Base-by-base conservation (phyloP, 352 stramenopile genomes). In the Bremia lactucae region DNA sequence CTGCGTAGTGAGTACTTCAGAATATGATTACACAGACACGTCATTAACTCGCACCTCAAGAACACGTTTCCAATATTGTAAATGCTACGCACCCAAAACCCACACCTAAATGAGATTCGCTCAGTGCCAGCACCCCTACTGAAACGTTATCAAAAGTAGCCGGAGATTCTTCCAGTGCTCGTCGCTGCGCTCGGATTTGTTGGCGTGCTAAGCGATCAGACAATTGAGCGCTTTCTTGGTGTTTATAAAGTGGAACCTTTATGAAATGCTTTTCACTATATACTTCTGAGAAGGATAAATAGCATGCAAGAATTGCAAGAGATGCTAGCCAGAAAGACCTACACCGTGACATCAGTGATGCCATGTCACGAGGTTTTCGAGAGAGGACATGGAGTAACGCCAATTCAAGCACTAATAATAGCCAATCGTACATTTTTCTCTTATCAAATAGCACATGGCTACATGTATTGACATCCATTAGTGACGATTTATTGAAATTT, bases 1-100 rank as follows among this genome's bases (percentile, higher is more conserved):
- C 77, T 9, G 80, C 77, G 33, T 87, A 92, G 33, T 92, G 80
- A 20, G 80, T 92, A 8, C 79, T 85, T 31, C 20, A 62, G 14
- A 47, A 13, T 36, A 44, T 24, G 35, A 38, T n/a, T n/a, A n/a
- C n/a, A n/a, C n/a, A n/a, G n/a, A n/a, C n/a, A n/a, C n/a, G n/a
- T n/a, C n/a, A n/a, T n/a, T n/a, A n/a, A n/a, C n/a, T n/a, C n/a
- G n/a, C n/a, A n/a, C n/a, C n/a, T n/a, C n/a, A n/a, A n/a, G n/a
- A n/a, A n/a, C n/a, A n/a, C n/a, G n/a, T n/a, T n/a, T n/a, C n/a
- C n/a, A n/a, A n/a, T n/a, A n/a, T n/a, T n/a, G n/a, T n/a, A 4
- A 1, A 33, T 33, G 10, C 26, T 33, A 33, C 28, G 39, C 44
- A 87, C 72, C 74, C 79, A 21, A 68, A 76, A 29, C 79, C 79